Evolutionary conservation across 179 eudicot species (phyloP).

Genomic region (Vitellaria paradoxa): DNA sequence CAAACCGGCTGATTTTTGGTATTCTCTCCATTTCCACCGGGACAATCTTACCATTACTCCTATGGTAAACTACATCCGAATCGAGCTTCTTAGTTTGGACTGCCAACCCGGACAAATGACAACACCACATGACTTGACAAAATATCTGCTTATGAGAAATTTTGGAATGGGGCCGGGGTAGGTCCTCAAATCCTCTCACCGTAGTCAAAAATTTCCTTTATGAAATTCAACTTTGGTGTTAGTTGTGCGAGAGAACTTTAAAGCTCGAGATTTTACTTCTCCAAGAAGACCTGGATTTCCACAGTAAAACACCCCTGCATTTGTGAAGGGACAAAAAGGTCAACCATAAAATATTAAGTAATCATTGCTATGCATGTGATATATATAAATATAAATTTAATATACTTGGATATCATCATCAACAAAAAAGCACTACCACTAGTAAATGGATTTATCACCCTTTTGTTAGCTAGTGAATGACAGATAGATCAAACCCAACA

Average conservation of each 20-base stretch:
- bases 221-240: slow-evolving; percentile 51
- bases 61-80: too few species aligned
- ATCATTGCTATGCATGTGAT: background rate
- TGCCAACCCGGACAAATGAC: too few species aligned
- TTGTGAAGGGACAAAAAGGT: background rate
- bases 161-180: background rate
- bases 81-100: too few species aligned
- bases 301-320: slow-evolving; percentile 50
- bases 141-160: slow-evolving; percentile 1
- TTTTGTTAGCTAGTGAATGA: background rate
- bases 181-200: background rate
- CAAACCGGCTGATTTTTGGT: too few species aligned
- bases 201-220: slow-evolving; percentile 45
- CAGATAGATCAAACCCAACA: background rate
- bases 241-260: slow-evolving; percentile 47
- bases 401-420: too few species aligned
- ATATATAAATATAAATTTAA: background rate
- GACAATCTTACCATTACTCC: too few species aligned
- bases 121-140: background rate
- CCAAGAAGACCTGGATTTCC: slow-evolving; percentile 47
- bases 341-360: background rate
- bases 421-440: background rate
- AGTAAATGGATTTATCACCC: background rate
- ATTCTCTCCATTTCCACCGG: too few species aligned
- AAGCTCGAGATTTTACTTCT: slow-evolving; percentile 40